Conservation (phyloP, 2,329 filamentous ascomycete species). For the Zymoseptoria ardabiliae region DNA sequence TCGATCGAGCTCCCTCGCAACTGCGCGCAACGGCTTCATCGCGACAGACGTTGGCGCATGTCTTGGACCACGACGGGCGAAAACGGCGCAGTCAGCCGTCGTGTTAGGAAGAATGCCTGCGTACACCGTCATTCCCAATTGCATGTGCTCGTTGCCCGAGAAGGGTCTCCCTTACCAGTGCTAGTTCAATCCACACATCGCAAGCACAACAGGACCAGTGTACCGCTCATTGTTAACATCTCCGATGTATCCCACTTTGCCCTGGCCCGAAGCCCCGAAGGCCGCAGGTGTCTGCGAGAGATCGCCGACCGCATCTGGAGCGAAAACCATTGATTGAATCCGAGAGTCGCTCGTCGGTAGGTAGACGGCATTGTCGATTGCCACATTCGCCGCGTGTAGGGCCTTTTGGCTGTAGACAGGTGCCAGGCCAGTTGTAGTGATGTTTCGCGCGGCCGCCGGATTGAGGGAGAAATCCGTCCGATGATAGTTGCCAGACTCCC, state of each 20-base stretch:
- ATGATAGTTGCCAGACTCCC: conserved; percentile 17
- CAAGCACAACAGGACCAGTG: conserved; percentile 10
- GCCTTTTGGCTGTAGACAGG: conserved; percentile 19
- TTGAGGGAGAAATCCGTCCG: conserved; percentile 17
- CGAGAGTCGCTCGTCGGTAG: conserved; percentile 10
- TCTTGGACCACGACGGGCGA: too few species aligned
- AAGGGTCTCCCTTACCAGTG: too few species aligned
- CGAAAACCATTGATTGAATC: conserved; percentile 13
- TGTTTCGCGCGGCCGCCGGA: conserved; percentile 3
- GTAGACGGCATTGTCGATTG: conserved; percentile 13
- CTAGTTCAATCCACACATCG: conserved; percentile 14
- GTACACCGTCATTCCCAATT: too few species aligned
- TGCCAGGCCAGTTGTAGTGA: conserved; percentile 3
- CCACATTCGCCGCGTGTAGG: conserved; percentile 13
- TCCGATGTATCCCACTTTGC: conserved; percentile 14
- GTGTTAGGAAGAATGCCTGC: too few species aligned
- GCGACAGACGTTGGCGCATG: too few species aligned
- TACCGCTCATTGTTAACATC: conserved; percentile 15
- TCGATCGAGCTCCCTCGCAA: too few species aligned
- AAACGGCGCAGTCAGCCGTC: too few species aligned
- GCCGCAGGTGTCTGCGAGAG: conserved; percentile 16
- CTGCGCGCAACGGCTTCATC: too few species aligned
- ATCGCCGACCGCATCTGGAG: conserved; percentile 8
- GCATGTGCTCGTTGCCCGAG: too few species aligned
- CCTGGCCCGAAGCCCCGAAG: conserved; percentile 8